Percentiles rank a stretch among this genome's conserved stretches.
phyloP scores from a whole-genome alignment of 257 asterid species.

The Fraxinus anomala region DNA sequence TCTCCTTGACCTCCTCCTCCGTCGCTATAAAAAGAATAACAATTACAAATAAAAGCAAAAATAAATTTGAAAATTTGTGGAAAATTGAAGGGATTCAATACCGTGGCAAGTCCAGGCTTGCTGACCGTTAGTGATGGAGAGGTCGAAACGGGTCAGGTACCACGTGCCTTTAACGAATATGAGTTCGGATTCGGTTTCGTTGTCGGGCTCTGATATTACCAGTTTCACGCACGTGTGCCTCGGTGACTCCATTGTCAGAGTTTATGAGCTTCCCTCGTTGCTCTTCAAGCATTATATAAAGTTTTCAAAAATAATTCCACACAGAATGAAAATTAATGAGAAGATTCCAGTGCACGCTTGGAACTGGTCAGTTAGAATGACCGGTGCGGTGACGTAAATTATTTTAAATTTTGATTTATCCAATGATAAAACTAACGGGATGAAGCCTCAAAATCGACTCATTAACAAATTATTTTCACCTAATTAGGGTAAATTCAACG shows the following conservation, averaged over 20 bases:
- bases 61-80: neutral
- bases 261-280: neutral
- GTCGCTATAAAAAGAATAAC: conserved; percentile 45
- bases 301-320: too few relatives aligned
- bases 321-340: too few relatives aligned
- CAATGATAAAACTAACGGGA: too few relatives aligned
- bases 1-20: conserved; percentile 81
- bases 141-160: conserved; percentile 69
- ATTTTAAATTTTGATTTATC: too few relatives aligned
- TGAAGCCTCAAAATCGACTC: too few relatives aligned
- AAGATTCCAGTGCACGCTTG: too few relatives aligned
- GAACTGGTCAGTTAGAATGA: too few relatives aligned
- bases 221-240: conserved; percentile 86
- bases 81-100: conserved; percentile 19
- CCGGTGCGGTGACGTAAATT: too few relatives aligned
- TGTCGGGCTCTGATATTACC: conserved; percentile 32
- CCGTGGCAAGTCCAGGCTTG: conserved; percentile 81
- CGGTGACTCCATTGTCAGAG: conserved; percentile 22
- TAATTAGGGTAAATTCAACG: too few relatives aligned
- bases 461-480: too few relatives aligned
- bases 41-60: neutral
- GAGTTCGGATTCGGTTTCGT: conserved; percentile 40
- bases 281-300: too few relatives aligned
- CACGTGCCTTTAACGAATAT: conserved; percentile 84
- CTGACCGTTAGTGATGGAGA: conserved; percentile 68